These are phyloP conservation scores for Cantharellus cinnabarinus DNA, from an alignment of 768 basidiomycete species.

Conservation along the genomic window DNA sequence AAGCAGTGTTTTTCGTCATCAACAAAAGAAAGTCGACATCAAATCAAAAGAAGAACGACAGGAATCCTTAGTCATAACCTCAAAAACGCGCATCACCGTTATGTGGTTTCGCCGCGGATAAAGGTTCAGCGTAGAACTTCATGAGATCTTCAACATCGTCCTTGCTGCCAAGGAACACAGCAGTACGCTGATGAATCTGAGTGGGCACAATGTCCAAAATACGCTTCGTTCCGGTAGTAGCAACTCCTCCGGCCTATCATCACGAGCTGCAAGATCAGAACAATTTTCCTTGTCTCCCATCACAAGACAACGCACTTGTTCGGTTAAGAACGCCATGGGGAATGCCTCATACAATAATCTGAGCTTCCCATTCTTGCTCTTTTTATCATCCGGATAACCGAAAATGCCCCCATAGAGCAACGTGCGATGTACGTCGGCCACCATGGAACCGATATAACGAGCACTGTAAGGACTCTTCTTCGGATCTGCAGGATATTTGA, in stretches of 20 bases:
- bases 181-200: conserved; percentile 74
- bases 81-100: no score
- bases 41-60: no score
- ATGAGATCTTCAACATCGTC: conserved; percentile 84
- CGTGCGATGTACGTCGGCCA: conserved; percentile 93
- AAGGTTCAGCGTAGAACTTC: conserved; percentile 49
- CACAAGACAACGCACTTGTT: conserved; percentile 38
- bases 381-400: conserved; percentile 95
- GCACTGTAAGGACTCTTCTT: conserved; percentile 70
- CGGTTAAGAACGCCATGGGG: conserved; percentile 90
- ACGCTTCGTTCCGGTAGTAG: conserved; percentile 84
- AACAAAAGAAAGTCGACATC: no score
- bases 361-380: conserved; percentile 89
- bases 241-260: conserved; percentile 75
- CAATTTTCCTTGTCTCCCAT: neutral
- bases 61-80: no score
- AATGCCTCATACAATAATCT: conserved; percentile 92
- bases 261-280: conserved; percentile 2
- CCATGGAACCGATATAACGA: conserved; percentile 96
- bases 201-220: conserved; percentile 83
- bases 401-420: conserved; percentile 96
- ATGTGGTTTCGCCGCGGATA: neutral
- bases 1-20: no score
- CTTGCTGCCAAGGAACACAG: conserved; percentile 82
- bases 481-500: conserved; percentile 67